Evolutionary conservation across 2,329 filamentous ascomycete genomes (phyloP).

Genomic region (Ascochyta pisi): DNA sequence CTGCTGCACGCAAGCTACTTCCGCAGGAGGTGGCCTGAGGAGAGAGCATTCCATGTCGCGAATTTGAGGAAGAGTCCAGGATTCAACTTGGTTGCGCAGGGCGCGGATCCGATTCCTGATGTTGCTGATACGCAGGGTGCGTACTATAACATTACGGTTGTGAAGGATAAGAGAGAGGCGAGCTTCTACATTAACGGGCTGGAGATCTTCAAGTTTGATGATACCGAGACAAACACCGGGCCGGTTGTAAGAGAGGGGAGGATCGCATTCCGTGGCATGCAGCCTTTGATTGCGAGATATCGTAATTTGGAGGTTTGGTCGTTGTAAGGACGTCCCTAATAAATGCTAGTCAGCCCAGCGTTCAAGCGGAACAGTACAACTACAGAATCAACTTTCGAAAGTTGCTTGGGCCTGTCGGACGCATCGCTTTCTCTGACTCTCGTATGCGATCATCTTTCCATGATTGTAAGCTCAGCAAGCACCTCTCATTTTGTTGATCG

Average conservation of each 20-base stretch:
- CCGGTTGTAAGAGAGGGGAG: slow-evolving; percentile 33
- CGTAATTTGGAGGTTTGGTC: slow-evolving; percentile 44
- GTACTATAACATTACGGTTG: slow-evolving; percentile 41
- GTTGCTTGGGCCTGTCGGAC: too few relatives aligned
- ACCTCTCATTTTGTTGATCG: too few relatives aligned
- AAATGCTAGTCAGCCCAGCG: too few relatives aligned
- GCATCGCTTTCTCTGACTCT: too few relatives aligned
- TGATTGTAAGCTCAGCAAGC: too few relatives aligned
- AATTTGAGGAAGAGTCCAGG: slow-evolving; percentile 44
- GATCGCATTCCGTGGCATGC: slow-evolving; percentile 44
- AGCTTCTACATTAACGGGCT: slow-evolving; percentile 40
- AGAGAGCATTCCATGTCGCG: slow-evolving; percentile 39
- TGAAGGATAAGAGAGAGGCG: slow-evolving; percentile 41
- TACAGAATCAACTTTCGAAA: too few relatives aligned
- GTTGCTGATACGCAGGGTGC: slow-evolving; percentile 38
- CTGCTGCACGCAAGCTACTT: slow-evolving; percentile 30
- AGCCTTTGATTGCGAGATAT: slow-evolving; percentile 39
- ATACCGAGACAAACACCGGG: slow-evolving; percentile 37
- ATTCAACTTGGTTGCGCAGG: slow-evolving; percentile 39
- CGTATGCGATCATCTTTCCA: too few relatives aligned
- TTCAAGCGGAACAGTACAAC: too few relatives aligned
- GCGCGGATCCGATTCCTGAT: slow-evolving; percentile 39
- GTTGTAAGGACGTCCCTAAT: slow-evolving; percentile 16
- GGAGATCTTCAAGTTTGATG: slow-evolving; percentile 36
- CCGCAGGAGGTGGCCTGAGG: slow-evolving; percentile 32